These are phyloP conservation scores for Mycosarcoma maydis DNA, from an alignment of 1,284 basidiomycete genomes.

Conservation along the genomic window DNA sequence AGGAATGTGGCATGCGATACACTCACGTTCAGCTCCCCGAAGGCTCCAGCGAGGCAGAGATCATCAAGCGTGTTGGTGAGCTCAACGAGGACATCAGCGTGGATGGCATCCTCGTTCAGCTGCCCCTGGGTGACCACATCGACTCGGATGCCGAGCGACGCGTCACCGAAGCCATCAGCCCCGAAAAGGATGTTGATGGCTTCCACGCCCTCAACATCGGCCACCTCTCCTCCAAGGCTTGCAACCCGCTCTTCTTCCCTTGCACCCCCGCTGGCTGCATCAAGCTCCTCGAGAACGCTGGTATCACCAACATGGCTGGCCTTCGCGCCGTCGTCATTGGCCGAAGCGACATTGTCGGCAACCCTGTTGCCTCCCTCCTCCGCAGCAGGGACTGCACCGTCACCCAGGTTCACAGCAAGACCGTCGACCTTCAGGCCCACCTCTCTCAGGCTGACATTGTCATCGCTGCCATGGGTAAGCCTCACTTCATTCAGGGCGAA, in stretches of 20 bases:
- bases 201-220: slow-evolving; percentile 99
- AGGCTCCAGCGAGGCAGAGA: slow-evolving; percentile 78
- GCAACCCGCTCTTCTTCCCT: slow-evolving; percentile 88
- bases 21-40: slow-evolving; percentile 79
- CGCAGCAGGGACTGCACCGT: slow-evolving; percentile 92
- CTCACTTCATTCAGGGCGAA: slow-evolving; percentile 87
- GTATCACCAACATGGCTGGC: slow-evolving; percentile 70
- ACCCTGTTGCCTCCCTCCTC: slow-evolving; percentile 89
- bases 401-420: slow-evolving; percentile 94
- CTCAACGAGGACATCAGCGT: slow-evolving; percentile 86
- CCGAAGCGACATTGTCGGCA: slow-evolving; percentile 97
- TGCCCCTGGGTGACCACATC: slow-evolving; percentile 91
- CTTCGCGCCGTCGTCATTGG: slow-evolving; percentile 91
- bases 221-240: slow-evolving; percentile 88
- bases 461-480: slow-evolving; percentile 90
- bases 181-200: slow-evolving; percentile 97
- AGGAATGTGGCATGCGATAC: slow-evolving; percentile 91
- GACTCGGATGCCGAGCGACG: slow-evolving; percentile 83
- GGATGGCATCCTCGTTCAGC: slow-evolving; percentile 93
- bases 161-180: slow-evolving; percentile 92
- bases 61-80: slow-evolving; percentile 80
- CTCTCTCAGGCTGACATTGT: slow-evolving; percentile 88
- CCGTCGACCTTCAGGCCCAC: slow-evolving; percentile 77
- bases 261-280: slow-evolving; percentile 96
- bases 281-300: slow-evolving; percentile 85